phyloP scores from a whole-genome alignment of 257 asterid genomes.

The Jaltomata sinuosa region DNA sequence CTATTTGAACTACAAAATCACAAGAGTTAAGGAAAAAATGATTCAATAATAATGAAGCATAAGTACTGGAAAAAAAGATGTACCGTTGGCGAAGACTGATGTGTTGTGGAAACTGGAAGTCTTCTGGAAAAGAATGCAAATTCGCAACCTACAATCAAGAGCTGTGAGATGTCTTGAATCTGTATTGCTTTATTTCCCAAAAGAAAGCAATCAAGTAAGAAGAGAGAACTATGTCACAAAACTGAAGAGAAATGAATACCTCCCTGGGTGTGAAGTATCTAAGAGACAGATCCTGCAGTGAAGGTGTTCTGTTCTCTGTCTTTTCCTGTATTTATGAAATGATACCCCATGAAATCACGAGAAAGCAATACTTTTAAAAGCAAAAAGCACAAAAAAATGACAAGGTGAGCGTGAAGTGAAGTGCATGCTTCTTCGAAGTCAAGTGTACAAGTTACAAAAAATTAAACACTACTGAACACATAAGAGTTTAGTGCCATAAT shows the following conservation, averaged over 20 bases:
- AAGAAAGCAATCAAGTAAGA: not conserved
- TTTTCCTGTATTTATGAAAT: slow-evolving; percentile 38
- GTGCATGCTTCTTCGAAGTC: not conserved
- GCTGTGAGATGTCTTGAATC: not conserved
- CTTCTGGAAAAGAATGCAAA: slow-evolving; percentile 74
- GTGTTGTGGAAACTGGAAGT: slow-evolving; percentile 65
- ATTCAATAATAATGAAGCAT: not conserved
- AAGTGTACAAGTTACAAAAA: not conserved
- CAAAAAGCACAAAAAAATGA: not conserved
- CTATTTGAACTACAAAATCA: not conserved
- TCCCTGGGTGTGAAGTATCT: slow-evolving; percentile 95
- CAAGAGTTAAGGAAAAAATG: not conserved
- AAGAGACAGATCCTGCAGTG: slow-evolving; percentile 50
- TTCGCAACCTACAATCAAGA: slow-evolving; percentile 59
- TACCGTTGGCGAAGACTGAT: slow-evolving; percentile 86
- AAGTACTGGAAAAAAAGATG: not conserved
- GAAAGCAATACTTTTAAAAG: not conserved
- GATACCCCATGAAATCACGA: not conserved
- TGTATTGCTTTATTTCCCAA: not conserved
- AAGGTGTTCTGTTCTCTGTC: slow-evolving; percentile 19
- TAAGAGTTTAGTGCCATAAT: not conserved
- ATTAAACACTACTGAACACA: not conserved
- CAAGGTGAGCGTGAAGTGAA: not conserved
- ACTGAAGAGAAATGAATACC: slow-evolving; percentile 33
- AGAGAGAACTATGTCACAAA: not conserved